phyloP scores from a whole-genome alignment of 176 grass and related monocot species.

The Otatea glauca region DNA sequence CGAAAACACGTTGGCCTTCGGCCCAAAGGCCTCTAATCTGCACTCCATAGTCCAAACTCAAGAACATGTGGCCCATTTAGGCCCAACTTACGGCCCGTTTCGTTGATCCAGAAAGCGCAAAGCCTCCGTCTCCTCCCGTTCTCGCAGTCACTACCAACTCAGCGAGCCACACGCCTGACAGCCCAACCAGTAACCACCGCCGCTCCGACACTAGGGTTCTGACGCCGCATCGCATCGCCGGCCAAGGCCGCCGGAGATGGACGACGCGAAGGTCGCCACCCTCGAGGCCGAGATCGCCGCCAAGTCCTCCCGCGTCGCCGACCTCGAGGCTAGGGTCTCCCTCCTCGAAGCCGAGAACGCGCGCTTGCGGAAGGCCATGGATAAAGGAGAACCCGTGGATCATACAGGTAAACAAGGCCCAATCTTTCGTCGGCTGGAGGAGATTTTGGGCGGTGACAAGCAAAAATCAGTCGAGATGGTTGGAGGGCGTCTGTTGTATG shows the following conservation, averaged over 20 bases:
- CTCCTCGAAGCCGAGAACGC: conserved; percentile 57
- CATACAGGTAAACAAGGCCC: neutral
- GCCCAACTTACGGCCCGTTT: neutral
- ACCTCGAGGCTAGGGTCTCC: conserved; percentile 48
- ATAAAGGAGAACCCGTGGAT: neutral
- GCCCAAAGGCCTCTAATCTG: neutral
- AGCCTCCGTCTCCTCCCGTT: neutral
- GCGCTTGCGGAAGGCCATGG: conserved; percentile 36
- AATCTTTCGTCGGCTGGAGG: conserved; percentile 9
- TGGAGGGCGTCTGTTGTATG: neutral
- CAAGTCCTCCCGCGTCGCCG: conserved; percentile 43
- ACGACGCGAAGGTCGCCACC: neutral
- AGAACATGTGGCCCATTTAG: too few species aligned
- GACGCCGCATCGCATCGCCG: neutral
- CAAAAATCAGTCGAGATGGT: neutral
- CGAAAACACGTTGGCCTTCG: neutral
- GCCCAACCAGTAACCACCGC: neutral
- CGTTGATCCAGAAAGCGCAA: neutral
- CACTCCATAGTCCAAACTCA: neutral
- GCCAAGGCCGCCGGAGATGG: conserved; percentile 22
- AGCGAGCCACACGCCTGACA: too few species aligned
- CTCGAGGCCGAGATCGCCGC: conserved; percentile 45
- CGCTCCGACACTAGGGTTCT: conserved; percentile 14
- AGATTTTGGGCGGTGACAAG: neutral
- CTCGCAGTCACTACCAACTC: neutral